A percentile compares a stretch with the other conserved stretches of the same genome.
Evolutionary conservation across 1,139 yeast genomes (phyloP).

Genomic region (Magnusiomyces paraingens): DNA sequence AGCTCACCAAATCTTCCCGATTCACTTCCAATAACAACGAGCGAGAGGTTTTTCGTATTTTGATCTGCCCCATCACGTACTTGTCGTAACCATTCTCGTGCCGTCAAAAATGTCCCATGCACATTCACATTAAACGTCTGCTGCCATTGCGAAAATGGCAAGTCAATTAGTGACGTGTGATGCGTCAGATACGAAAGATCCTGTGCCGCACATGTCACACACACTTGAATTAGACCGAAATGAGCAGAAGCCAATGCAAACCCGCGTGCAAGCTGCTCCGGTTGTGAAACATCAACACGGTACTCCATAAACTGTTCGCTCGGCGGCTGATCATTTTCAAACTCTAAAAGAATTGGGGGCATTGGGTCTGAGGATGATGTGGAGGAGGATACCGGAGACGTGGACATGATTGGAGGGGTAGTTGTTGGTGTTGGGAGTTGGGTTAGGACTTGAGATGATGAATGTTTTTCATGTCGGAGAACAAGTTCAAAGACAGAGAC

Average conservation of each 20-base stretch:
- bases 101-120: slow-evolving; percentile 14
- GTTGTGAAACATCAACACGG: slow-evolving; percentile 13
- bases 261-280: slow-evolving; percentile 4
- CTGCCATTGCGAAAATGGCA: slow-evolving; percentile 15
- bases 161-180: slow-evolving; percentile 8
- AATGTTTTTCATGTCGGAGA: no score
- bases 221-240: slow-evolving; percentile 16
- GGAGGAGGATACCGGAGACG: no score
- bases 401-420: no score
- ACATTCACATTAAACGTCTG: slow-evolving; percentile 14
- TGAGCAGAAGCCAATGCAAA: slow-evolving; percentile 8
- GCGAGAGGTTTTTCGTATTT: slow-evolving; percentile 10
- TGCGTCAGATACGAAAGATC: slow-evolving; percentile 15
- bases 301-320: background rate
- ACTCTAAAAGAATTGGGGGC: no score
- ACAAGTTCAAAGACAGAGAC: slow-evolving; percentile 10
- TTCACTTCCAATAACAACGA: slow-evolving; percentile 15
- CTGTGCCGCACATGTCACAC: slow-evolving; percentile 15
- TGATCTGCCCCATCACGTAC: slow-evolving; percentile 1
- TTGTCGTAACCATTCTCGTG: slow-evolving; percentile 9
- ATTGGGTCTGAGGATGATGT: no score
- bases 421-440: no score
- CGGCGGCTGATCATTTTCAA: no score
- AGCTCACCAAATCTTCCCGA: slow-evolving; percentile 17
- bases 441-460: no score